Base-by-base conservation (phyloP, 805 yeast genomes). In the Sugiyamaella lignohabitans region DNA sequence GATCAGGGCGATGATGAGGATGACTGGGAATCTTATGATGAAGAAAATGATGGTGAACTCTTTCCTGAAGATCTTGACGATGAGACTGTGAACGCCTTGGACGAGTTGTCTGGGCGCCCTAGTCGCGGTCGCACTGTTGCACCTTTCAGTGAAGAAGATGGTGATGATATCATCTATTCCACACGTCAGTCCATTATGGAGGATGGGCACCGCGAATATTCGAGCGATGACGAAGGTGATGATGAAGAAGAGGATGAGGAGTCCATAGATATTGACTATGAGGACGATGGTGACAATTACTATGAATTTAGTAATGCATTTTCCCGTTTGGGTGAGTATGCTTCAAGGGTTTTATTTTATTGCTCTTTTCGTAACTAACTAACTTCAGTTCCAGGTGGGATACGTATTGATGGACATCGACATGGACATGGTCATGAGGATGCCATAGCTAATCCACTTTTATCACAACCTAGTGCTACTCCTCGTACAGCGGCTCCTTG, bases 191-290 rank as follows among this genome's bases (percentile, higher is more conserved):
- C 40, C 14, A 48, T 19, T 17, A 23, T 38, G 16, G 44, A 37
- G 6, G 50, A 48, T 38, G 48, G 17, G 6, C 34, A 38, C 30
- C 17, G 51, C 18, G 43, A 14, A 17, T 49, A 38, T 19, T 38
- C 47, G 10, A 46, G 52, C 43, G 55, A 48, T 20, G 53, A 63
- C 10, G 62, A 59, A 36, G 72, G 64, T 38, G 66, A 65, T 8
- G 68, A 59, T 21, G 58, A 52, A 17, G 47, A 42, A 11, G 47
- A 43, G 4, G 44, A 44, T 24, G 47, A 38, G 23, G 43, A 43
- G 42, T 43, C 43, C 4, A 19, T 40, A 8, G 48, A 45, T 29
- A 45, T 39, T 38, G 48, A 45, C 10, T 40, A 40, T 23, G 38
- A 44, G 14, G 48, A 39, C 17, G 44, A 40, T 29, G 23, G 18